A percentile compares a stretch with the other conserved stretches of the same genome.
Evolutionary conservation across 495 filamentous ascomycete species (phyloP).

Genomic region (Lophiotrema nucula): DNA sequence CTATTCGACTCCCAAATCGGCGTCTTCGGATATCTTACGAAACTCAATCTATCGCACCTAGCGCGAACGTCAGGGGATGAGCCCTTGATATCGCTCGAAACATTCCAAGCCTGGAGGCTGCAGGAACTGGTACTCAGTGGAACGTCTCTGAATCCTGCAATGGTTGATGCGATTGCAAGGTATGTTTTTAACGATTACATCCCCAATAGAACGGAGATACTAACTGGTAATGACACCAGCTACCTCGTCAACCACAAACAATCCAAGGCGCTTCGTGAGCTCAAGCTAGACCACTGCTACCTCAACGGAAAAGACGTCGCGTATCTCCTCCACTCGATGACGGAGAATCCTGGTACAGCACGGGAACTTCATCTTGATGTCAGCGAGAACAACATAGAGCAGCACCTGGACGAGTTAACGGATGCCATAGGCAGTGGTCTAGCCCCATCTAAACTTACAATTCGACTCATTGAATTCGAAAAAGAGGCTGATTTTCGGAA

Average conservation of each 20-base stretch:
- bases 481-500: constrained; percentile 72
- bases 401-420: constrained; percentile 66
- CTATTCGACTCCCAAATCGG: constrained; percentile 62
- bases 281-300: constrained; percentile 76
- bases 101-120: constrained; percentile 69
- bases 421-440: constrained; percentile 62
- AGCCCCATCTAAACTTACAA: constrained; percentile 69
- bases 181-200: constrained; percentile 32
- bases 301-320: constrained; percentile 77
- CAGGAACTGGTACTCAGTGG: constrained; percentile 70
- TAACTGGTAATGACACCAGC: constrained; percentile 3
- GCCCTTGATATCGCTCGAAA: constrained; percentile 64
- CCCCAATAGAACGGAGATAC: neutral
- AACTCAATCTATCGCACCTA: constrained; percentile 69
- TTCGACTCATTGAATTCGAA: constrained; percentile 84
- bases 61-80: constrained; percentile 61
- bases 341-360: constrained; percentile 46
- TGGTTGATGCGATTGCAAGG: constrained; percentile 40
- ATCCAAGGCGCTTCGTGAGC: constrained; percentile 63
- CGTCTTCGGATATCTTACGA: constrained; percentile 67
- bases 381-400: constrained; percentile 78
- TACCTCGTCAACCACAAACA: constrained; percentile 43
- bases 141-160: constrained; percentile 57
- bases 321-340: constrained; percentile 73
- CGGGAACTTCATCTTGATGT: constrained; percentile 75